A percentile compares a stretch with the other conserved stretches of the same genome.
Conservation (phyloP, 164 flowering plant species). For the Berberis thunbergii region DNA sequence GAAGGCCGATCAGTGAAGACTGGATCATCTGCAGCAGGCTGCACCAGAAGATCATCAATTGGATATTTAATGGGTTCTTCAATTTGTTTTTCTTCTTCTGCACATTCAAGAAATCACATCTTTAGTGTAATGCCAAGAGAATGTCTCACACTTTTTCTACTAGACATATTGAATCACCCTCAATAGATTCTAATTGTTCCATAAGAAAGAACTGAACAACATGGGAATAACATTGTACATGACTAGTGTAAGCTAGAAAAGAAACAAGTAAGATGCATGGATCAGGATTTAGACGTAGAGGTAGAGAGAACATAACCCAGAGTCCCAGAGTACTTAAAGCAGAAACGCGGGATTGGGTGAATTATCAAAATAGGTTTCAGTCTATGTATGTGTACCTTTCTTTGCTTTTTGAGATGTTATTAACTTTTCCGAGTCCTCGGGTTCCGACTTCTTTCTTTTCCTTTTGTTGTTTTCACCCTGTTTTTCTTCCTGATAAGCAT, state of each 20-base stretch:
- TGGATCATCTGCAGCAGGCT: conserved; percentile 60
- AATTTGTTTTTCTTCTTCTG: conserved; percentile 28
- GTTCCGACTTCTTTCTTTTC: conserved; percentile 34
- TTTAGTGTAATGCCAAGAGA: not conserved
- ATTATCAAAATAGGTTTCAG: not conserved
- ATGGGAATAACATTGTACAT: too few species aligned
- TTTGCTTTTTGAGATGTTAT: conserved; percentile 13
- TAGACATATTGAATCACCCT: too few species aligned
- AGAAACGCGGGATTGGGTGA: too few species aligned
- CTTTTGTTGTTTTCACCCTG: conserved; percentile 18
- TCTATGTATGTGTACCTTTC: conserved; percentile 23
- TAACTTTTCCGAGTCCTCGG: conserved; percentile 17
- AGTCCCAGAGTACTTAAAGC: too few species aligned
- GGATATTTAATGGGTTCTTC: conserved; percentile 65
- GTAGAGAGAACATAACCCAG: too few species aligned
- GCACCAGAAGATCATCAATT: conserved; percentile 77
- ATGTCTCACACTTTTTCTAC: too few species aligned
- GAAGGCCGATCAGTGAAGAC: conserved; percentile 59
- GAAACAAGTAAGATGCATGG: too few species aligned
- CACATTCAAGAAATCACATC: conserved; percentile 6
- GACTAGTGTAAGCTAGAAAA: too few species aligned
- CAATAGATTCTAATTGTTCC: too few species aligned
- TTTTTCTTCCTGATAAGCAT: conserved; percentile 20
- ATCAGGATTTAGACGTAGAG: too few species aligned
- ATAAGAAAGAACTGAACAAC: too few species aligned